Percentiles rank a stretch among this genome's conserved stretches.
Conservation (phyloP, 2,329 filamentous ascomycete species). For the Cytospora chrysosperma region DNA sequence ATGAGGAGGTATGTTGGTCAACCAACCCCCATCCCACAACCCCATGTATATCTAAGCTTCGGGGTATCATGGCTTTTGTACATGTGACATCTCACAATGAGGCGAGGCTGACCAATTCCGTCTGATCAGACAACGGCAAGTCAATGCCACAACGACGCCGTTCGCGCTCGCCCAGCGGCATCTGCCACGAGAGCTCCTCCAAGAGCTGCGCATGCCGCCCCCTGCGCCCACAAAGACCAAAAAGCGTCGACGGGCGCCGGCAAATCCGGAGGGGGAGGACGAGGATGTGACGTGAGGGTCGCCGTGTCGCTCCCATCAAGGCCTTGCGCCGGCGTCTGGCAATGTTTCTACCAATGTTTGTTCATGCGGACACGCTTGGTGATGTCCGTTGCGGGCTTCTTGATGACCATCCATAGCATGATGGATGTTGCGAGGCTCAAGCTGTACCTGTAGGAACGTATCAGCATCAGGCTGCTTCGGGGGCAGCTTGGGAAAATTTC, state of each 20-base stretch:
- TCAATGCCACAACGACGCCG: conserved; percentile 67
- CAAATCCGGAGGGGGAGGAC: conserved; percentile 39
- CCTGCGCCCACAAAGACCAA: conserved; percentile 46
- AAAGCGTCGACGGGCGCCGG: conserved; percentile 39
- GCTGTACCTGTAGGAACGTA: conserved; percentile 66
- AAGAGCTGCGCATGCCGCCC: conserved; percentile 73
- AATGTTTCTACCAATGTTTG: conserved; percentile 62
- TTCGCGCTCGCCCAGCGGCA: conserved; percentile 85
- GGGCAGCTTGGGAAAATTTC: background rate
- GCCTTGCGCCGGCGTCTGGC: conserved; percentile 24
- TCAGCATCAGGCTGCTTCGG: conserved; percentile 10
- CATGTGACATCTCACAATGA: conserved; percentile 11
- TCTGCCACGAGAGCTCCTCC: conserved; percentile 77
- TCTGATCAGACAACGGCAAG: conserved; percentile 69
- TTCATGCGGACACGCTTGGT: conserved; percentile 73
- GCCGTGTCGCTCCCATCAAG: conserved; percentile 7
- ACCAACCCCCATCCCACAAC: background rate
- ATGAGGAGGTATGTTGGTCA: conserved; percentile 70
- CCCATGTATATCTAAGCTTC: conserved; percentile 5
- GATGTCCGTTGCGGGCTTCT: conserved; percentile 75
- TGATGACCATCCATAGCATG: conserved; percentile 95
- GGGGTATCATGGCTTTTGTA: conserved; percentile 23
- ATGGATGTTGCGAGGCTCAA: conserved; percentile 80
- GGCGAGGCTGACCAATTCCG: conserved; percentile 8
- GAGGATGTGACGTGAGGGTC: conserved; percentile 40